Conservation (phyloP, 1,139 yeast genomes). For the Blastobotrys capitulatus region DNA sequence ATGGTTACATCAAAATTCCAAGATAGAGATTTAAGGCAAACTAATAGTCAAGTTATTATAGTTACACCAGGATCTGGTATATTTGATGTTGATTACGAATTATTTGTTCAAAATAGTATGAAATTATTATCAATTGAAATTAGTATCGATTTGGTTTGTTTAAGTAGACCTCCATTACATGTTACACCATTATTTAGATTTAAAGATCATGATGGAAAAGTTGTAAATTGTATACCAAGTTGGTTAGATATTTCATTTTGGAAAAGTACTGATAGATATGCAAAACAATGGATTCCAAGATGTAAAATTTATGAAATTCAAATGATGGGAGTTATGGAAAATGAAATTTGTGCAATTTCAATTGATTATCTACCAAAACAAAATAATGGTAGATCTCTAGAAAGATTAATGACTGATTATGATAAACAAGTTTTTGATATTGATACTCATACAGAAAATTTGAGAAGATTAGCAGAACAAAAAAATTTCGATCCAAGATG, state of each 20-base stretch:
- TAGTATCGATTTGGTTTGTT: constrained; percentile 81
- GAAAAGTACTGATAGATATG: constrained; percentile 41
- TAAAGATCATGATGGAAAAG: constrained; percentile 35
- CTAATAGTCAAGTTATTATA: constrained; percentile 77
- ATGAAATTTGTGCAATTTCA: constrained; percentile 63
- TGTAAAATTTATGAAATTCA: constrained; percentile 92
- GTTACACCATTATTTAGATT: constrained; percentile 84
- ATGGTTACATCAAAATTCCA: constrained; percentile 73
- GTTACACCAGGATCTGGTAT: constrained; percentile 92
- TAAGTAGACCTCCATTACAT: constrained; percentile 88
- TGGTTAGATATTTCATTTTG: constrained; percentile 95
- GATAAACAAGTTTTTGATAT: constrained; percentile 42
- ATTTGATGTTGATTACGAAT: constrained; percentile 82
- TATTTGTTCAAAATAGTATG: constrained; percentile 68
- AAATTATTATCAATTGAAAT: constrained; percentile 73
- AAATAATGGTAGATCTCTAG: constrained; percentile 29
- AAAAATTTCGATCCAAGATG: constrained; percentile 10
- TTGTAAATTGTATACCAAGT: constrained; percentile 79
- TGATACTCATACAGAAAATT: constrained; percentile 13
- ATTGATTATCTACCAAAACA: constrained; percentile 45
- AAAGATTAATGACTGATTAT: constrained; percentile 54
- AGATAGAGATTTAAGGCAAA: constrained; percentile 81
- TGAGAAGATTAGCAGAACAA: not conserved
- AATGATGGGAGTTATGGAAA: constrained; percentile 98
- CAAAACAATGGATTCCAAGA: constrained; percentile 79